Evolutionary conservation across 2,329 filamentous ascomycete genomes (phyloP), one percentile per base, ranked within the genome.

Genomic region (Fusarium camptoceras): DNA sequence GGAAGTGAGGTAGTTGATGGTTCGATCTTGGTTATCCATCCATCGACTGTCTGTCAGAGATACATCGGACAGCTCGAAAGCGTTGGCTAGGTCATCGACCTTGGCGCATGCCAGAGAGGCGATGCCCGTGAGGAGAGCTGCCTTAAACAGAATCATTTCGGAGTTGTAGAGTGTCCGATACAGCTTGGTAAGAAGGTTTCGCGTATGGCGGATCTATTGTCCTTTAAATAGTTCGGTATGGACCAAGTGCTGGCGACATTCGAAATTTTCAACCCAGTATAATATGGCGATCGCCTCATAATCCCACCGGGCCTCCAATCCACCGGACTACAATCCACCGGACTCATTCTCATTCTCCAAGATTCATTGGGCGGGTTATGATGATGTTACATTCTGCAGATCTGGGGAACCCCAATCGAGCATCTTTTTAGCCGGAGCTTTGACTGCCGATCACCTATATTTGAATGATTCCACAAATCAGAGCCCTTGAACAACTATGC

Each of bases 1-100:
- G 0, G 67, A 56, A 0, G 71, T 41, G 8, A 70, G 67, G 18
- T 71, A 70, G 20, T 42, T 68, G 27, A 68, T 16, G 10, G 67
- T 71, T 14, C 67, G 46, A 11, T 64, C 62, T 39, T 70, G 67
- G n/a, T 70, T 70, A 7, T 70, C 67, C 57, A 68, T 64, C 67
- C 67, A 70, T 25, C 67, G 67, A 37, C 67, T 70, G 15, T 70
- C 66, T 6, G 66, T 70, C 1, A 70, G 49, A 8, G 66, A 50
- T 2, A 70, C 67, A 4, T 70, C 39, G 3, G 50, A 57, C 11
- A 70, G 4, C 3, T 64, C 66, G 5, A 70, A 70, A 2, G 61
- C 61, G 11, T 50, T 47, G 12, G 66, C 63, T 1, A 61, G n/a
- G 4, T 66, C 55, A 9, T 54, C 42, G 28, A 70, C 43, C 9